Percentiles rank a stretch among this genome's conserved stretches.
Conservation (phyloP, 257 asterid species). For the Solanum sparsipilum region DNA sequence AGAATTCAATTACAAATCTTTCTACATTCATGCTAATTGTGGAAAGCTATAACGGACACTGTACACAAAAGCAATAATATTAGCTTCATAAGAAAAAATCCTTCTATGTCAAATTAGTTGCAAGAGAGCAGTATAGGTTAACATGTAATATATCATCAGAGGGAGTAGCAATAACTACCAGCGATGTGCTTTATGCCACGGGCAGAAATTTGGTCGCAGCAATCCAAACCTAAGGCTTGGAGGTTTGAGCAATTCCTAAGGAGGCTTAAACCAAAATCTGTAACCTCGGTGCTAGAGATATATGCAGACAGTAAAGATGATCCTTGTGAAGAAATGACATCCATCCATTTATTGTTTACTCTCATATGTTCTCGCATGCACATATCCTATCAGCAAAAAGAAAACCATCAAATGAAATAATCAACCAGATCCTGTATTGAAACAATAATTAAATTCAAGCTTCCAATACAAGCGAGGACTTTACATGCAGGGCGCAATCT, state of each 20-base stretch:
- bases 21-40: not conserved
- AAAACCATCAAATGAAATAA: not conserved
- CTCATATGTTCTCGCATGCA: constrained; percentile 67
- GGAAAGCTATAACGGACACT: not conserved
- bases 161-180: constrained; percentile 25
- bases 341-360: constrained; percentile 73
- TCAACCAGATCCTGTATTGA: not conserved
- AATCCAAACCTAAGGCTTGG: constrained; percentile 60
- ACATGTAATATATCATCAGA: not conserved
- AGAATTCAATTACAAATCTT: not conserved
- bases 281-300: constrained; percentile 68
- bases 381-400: constrained; percentile 49
- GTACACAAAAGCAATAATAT: not conserved
- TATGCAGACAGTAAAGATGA: constrained; percentile 67
- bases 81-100: not conserved
- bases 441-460: not conserved
- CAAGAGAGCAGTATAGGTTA: not conserved
- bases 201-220: constrained; percentile 67
- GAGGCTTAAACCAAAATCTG: constrained; percentile 53
- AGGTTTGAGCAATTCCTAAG: constrained; percentile 59
- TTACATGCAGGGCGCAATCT: constrained; percentile 91
- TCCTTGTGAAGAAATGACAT: constrained; percentile 72
- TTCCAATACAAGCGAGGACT: not conserved
- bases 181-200: constrained; percentile 47
- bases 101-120: not conserved